Percentiles rank a stretch among this genome's conserved stretches.
These are phyloP conservation scores for Penicillium sp. DNA, from an alignment of 2,329 filamentous ascomycete genomes.

Conservation along the genomic window DNA sequence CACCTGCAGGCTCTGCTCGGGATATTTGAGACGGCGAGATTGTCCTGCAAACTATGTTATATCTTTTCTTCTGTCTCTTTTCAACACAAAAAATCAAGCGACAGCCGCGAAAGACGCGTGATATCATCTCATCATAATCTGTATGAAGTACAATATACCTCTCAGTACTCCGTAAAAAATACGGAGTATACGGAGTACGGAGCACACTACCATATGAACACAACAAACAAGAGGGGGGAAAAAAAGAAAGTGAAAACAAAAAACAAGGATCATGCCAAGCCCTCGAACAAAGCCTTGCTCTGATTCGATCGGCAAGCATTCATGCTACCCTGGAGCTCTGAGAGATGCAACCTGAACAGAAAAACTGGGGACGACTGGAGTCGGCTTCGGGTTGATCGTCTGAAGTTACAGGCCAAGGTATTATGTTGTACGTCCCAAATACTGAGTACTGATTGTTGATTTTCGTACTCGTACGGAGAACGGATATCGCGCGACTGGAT, in stretches of 20 bases:
- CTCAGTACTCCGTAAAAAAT: too few species aligned
- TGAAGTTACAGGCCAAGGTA: slow-evolving; percentile 11
- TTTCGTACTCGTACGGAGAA: not conserved
- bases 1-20: slow-evolving; percentile 4
- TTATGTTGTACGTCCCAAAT: not conserved
- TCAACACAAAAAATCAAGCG: slow-evolving; percentile 3
- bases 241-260: not conserved
- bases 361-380: slow-evolving; percentile 21
- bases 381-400: slow-evolving; percentile 20
- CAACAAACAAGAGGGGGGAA: not conserved
- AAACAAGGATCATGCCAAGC: not conserved
- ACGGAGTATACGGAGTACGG: too few species aligned
- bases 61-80: not conserved
- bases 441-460: too few species aligned
- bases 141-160: too few species aligned
- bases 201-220: too few species aligned
- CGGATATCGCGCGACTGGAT: slow-evolving; percentile 16
- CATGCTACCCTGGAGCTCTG: not conserved
- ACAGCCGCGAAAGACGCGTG: slow-evolving; percentile 21
- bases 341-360: slow-evolving; percentile 8
- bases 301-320: slow-evolving; percentile 2
- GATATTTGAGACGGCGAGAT: slow-evolving; percentile 1
- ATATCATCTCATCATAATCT: not conserved
- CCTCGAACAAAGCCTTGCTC: not conserved
- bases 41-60: not conserved